These are phyloP conservation scores for Diaporthe eres DNA, from an alignment of 2,329 filamentous ascomycete genomes.

Conservation along the genomic window DNA sequence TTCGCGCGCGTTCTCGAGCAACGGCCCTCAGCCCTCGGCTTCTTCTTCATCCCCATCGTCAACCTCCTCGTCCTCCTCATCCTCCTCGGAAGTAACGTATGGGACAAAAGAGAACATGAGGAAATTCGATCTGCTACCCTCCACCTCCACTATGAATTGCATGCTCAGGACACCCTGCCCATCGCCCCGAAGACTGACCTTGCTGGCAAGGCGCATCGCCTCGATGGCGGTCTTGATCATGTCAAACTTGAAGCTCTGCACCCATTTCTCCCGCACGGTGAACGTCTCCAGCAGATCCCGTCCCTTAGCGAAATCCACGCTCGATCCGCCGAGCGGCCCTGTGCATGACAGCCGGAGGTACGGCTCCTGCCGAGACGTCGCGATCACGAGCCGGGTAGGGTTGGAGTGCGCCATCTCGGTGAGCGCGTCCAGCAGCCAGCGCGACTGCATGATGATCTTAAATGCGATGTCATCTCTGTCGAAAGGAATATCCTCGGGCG, in stretches of 20 bases:
- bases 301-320: slow-evolving; percentile 76
- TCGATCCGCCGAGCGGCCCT: slow-evolving; percentile 72
- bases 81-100: slow-evolving; percentile 73
- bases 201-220: slow-evolving; percentile 93
- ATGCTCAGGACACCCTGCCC: slow-evolving; percentile 90
- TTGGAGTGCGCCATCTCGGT: slow-evolving; percentile 78
- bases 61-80: slow-evolving; percentile 58
- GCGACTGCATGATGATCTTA: slow-evolving; percentile 94
- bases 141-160: slow-evolving; percentile 96
- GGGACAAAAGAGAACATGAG: slow-evolving; percentile 89
- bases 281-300: slow-evolving; percentile 82
- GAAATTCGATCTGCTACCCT: slow-evolving; percentile 78
- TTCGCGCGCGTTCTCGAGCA: slow-evolving; percentile 18
- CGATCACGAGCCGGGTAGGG: slow-evolving; percentile 80
- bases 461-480: slow-evolving; percentile 83
- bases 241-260: slow-evolving; percentile 87
- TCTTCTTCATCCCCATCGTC: slow-evolving; percentile 52
- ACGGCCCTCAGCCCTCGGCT: slow-evolving; percentile 44
- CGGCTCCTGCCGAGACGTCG: slow-evolving; percentile 74
- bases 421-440: slow-evolving; percentile 79
- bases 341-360: slow-evolving; percentile 81
- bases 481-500: slow-evolving; percentile 87
- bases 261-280: slow-evolving; percentile 70
- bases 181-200: slow-evolving; percentile 92
- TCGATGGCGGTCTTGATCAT: slow-evolving; percentile 87